Conservation (phyloP, 2,329 filamentous ascomycete species). For the Plenodomus lindquistii region DNA sequence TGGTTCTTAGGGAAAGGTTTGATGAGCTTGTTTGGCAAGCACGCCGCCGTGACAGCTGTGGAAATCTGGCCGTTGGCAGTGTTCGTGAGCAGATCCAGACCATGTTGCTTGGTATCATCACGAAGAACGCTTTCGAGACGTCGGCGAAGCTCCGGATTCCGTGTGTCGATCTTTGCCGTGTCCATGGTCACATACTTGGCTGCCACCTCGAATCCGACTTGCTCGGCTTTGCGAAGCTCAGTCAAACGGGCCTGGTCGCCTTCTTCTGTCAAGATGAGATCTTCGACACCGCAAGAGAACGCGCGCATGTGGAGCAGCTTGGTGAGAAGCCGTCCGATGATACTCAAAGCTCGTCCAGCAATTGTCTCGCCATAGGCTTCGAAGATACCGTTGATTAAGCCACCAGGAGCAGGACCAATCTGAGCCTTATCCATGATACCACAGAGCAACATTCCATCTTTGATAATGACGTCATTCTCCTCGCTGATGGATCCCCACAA, state of each 20-base stretch:
- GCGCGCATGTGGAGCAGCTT: slow-evolving; percentile 90
- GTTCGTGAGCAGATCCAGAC: slow-evolving; percentile 87
- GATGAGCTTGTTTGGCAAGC: slow-evolving; percentile 78
- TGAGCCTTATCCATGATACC: slow-evolving; percentile 97
- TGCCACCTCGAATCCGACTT: slow-evolving; percentile 77
- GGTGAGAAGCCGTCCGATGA: slow-evolving; percentile 85
- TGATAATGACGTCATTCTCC: slow-evolving; percentile 80
- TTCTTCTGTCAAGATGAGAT: slow-evolving; percentile 79
- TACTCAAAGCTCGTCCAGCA: slow-evolving; percentile 85
- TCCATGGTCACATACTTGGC: slow-evolving; percentile 86
- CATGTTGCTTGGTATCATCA: slow-evolving; percentile 87
- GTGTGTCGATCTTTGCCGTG: slow-evolving; percentile 62
- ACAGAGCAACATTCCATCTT: slow-evolving; percentile 82
- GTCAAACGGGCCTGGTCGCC: slow-evolving; percentile 74
- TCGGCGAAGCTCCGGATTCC: slow-evolving; percentile 71
- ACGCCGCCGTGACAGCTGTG: slow-evolving; percentile 74
- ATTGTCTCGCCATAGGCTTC: slow-evolving; percentile 88
- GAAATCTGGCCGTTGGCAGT: slow-evolving; percentile 71
- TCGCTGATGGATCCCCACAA: slow-evolving; percentile 77
- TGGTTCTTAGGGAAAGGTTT: slow-evolving; percentile 96
- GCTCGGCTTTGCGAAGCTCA: slow-evolving; percentile 68
- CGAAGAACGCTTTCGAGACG: slow-evolving; percentile 88
- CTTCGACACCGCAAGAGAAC: slow-evolving; percentile 97
- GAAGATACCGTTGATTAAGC: slow-evolving; percentile 88
- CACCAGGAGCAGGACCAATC: slow-evolving; percentile 83